Percentiles rank a stretch among this genome's conserved stretches.
phyloP scores from a whole-genome alignment of 2,329 filamentous ascomycete genomes.

The Xylariaceae sp. region DNA sequence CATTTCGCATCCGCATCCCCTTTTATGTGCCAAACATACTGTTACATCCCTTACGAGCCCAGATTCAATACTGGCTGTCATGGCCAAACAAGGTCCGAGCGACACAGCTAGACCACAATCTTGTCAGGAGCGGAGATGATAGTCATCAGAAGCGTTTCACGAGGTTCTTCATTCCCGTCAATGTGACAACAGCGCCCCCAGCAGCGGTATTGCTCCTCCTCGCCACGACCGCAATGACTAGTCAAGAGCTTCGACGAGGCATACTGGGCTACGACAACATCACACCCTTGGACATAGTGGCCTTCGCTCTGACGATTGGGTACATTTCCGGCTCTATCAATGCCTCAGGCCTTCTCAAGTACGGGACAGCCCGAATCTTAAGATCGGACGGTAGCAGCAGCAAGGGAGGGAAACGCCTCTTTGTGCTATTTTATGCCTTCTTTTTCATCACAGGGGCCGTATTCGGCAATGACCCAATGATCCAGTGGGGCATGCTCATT shows the following conservation, averaged over 20 bases:
- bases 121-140: neutral
- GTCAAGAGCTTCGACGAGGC: neutral
- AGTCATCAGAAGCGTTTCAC: neutral
- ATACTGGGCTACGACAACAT: neutral
- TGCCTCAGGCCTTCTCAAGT: conserved; percentile 1
- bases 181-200: neutral
- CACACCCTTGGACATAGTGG: conserved; percentile 1
- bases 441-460: neutral
- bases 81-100: neutral
- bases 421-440: neutral
- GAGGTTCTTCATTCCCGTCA: neutral
- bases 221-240: neutral
- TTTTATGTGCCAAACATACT: neutral
- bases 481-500: conserved; percentile 1
- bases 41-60: neutral
- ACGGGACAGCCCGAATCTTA: neutral
- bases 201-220: neutral
- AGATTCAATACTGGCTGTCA: neutral
- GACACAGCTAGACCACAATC: too few species aligned
- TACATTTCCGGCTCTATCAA: conserved; percentile 1
- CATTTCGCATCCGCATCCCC: neutral
- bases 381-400: neutral
- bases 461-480: conserved; percentile 1
- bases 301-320: conserved; percentile 2
- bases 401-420: neutral